These are phyloP conservation scores for Musa itinerans DNA, from an alignment of 176 grass and related monocot genomes.

Conservation along the genomic window DNA sequence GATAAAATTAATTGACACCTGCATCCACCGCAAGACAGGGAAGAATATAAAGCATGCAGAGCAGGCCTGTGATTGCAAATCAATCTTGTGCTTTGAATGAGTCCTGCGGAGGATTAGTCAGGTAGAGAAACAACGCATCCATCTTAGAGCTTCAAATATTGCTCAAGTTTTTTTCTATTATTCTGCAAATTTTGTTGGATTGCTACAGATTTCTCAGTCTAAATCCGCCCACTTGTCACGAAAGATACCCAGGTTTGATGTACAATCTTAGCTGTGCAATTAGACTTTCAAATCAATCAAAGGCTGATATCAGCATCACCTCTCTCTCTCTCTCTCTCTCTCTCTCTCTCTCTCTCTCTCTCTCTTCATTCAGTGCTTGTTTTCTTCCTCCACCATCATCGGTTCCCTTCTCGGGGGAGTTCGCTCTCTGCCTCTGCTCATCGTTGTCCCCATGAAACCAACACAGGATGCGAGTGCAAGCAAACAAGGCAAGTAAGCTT, in stretches of 20 bases:
- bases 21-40: too few species aligned
- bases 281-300: conserved; percentile 16
- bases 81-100: too few species aligned
- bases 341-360: not conserved
- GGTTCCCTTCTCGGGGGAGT: not conserved
- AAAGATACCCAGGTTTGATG: not conserved
- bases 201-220: too few species aligned
- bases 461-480: conserved; percentile 4
- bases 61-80: too few species aligned
- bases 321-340: not conserved
- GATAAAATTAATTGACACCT: not conserved
- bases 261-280: not conserved
- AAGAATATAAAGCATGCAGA: not conserved
- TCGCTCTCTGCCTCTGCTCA: not conserved
- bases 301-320: not conserved
- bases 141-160: too few species aligned
- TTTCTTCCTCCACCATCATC: not conserved
- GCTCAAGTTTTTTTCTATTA: too few species aligned
- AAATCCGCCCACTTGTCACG: not conserved
- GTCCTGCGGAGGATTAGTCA: too few species aligned
- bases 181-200: too few species aligned
- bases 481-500: conserved; percentile 15
- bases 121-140: too few species aligned
- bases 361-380: not conserved
- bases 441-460: not conserved